These are phyloP conservation scores for Candida tunisiensis DNA, from an alignment of 1,139 yeast genomes.

Conservation along the genomic window DNA sequence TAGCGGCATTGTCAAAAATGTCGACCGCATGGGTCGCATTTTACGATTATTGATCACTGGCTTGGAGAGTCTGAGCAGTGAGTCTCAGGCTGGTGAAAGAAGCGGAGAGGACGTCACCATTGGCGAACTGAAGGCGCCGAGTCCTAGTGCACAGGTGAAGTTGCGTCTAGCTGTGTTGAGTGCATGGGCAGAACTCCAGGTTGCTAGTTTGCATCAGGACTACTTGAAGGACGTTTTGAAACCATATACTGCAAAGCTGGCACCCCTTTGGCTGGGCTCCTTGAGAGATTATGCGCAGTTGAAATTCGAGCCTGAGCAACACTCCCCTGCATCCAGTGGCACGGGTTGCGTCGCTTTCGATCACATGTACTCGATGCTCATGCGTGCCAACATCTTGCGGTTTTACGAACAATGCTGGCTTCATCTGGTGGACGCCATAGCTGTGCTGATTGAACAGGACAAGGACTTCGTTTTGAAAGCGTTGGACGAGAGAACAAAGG, in stretches of 20 bases:
- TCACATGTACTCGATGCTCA: conserved; percentile 17
- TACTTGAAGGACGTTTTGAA: conserved; percentile 30
- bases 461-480: conserved; percentile 25
- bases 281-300: conserved; percentile 59
- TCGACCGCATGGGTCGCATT: conserved; percentile 38
- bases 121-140: conserved; percentile 25
- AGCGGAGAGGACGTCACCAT: conserved; percentile 21
- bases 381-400: conserved; percentile 20
- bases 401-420: conserved; percentile 60
- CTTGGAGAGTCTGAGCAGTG: conserved; percentile 35
- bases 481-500: conserved; percentile 21
- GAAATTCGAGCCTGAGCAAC: conserved; percentile 45
- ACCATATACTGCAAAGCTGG: conserved; percentile 41
- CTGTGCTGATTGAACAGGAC: conserved; percentile 43
- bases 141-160: conserved; percentile 32
- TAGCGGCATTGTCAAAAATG: conserved; percentile 32
- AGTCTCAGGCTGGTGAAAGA: too few species aligned
- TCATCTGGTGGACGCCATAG: conserved; percentile 61
- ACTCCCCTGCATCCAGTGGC: conserved; percentile 13
- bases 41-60: conserved; percentile 50
- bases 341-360: conserved; percentile 10
- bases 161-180: conserved; percentile 58
- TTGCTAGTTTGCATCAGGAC: conserved; percentile 24
- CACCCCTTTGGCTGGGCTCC: conserved; percentile 66
- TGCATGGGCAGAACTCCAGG: conserved; percentile 76